Base-by-base conservation (phyloP, 495 filamentous ascomycete genomes). In the Immersiella caudata region DNA sequence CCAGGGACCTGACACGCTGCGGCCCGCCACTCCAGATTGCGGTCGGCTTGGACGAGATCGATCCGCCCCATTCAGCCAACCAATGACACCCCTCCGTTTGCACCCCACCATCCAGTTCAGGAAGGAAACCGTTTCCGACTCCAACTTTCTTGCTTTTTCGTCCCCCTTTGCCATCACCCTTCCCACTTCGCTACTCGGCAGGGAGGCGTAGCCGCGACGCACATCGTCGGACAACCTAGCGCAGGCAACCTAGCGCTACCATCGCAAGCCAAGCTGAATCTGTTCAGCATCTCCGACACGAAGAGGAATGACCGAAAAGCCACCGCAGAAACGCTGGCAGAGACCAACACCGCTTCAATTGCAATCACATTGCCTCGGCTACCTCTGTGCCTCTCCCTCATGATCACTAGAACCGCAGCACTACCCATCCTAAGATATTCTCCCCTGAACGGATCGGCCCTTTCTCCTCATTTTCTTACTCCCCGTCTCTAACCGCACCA, bases 1-100 rank as follows among this genome's bases (percentile, higher is more conserved):
- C 62, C 69, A 52, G 50, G 20, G 49, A 71, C 69, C 35, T 64
- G n/a, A n/a, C 59, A 40, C 69, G 68, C 65, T 24, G 68, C 75
- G 75, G 75, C 69, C 75, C 75, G 75, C 58, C 52, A 75, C 62
- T 76, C 75, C 75, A 76, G 75, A 76, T 75, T 76, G 73, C 68
- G 29, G 61, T 29, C 59, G 50, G 35, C 58, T 54, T 65, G 52
- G 64, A 66, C 60, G 59, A 67, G 68, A 68, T 54, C 64, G n/a
- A 64, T n/a, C 36, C 66, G 54, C 71, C 59, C 20, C 33, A 70
- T 72, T 76, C 67, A 66, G 40, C 71, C 75, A 56, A 18, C 75
- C 73, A 76, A 75, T 70, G 35, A 52, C 6, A 36, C 12, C 7
- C 1, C 49, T 6, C 29, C 66, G 57, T 71, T 67, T 65, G 22